A percentile compares a stretch with the other conserved stretches of the same genome.
phyloP scores from a whole-genome alignment of 2,329 filamentous ascomycete genomes.

The Venturia asperata region DNA sequence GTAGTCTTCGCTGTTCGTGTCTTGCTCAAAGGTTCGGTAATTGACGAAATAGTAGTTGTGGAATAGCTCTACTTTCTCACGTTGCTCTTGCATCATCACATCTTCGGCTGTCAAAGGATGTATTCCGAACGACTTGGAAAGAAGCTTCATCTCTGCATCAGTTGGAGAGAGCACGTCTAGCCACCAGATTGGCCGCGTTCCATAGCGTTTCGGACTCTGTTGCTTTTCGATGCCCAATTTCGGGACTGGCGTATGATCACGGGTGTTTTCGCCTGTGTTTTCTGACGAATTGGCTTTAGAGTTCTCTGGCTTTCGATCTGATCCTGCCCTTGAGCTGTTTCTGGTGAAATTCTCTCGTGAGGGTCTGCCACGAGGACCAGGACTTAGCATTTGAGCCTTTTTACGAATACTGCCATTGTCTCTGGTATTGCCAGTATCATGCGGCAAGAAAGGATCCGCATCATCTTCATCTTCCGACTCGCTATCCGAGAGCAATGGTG shows the following conservation, averaged over 20 bases:
- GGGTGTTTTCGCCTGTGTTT: conserved; percentile 18
- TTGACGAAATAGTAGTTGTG: conserved; percentile 98
- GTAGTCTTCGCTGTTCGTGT: conserved; percentile 80
- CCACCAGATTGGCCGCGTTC: conserved; percentile 92
- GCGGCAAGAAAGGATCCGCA: not conserved
- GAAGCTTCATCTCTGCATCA: conserved; percentile 88
- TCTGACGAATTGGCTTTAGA: conserved; percentile 11
- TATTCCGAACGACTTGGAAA: conserved; percentile 89
- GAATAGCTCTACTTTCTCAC: conserved; percentile 97
- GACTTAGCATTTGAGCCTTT: conserved; percentile 5
- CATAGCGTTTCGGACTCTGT: conserved; percentile 40
- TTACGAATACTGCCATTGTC: conserved; percentile 9
- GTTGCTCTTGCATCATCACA: conserved; percentile 93
- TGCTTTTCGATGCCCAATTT: conserved; percentile 24
- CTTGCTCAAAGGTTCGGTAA: conserved; percentile 95
- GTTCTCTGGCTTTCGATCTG: not conserved
- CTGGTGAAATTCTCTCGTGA: not conserved
- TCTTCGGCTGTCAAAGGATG: conserved; percentile 94
- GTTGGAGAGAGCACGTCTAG: conserved; percentile 86
- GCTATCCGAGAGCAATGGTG: conserved; percentile 51
- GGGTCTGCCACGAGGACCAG: not conserved
- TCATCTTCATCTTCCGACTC: conserved; percentile 60
- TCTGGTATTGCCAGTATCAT: conserved; percentile 6
- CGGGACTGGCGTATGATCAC: conserved; percentile 22
- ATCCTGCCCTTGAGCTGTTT: conserved; percentile 4